Conservation (phyloP, 2,329 filamentous ascomycete genomes). For the Diplocarpon mali region DNA sequence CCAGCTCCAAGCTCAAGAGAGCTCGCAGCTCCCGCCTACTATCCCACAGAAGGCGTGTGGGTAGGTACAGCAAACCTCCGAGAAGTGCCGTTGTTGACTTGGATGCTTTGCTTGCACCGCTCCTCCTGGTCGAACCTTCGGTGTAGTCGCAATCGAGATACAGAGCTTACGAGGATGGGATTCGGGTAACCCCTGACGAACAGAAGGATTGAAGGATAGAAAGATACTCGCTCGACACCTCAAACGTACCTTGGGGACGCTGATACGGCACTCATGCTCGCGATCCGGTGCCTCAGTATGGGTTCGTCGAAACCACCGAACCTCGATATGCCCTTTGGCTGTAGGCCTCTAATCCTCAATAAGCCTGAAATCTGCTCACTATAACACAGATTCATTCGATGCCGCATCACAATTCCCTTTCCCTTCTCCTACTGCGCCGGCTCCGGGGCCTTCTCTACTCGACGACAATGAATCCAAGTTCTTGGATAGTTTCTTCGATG, state of each 20-base stretch:
- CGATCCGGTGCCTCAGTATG: conserved; percentile 45
- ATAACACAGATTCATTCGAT: conserved; percentile 34
- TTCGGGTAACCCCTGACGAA: conserved; percentile 8
- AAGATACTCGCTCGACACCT: neutral
- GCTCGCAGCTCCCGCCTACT: conserved; percentile 1
- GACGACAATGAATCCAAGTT: conserved; percentile 49
- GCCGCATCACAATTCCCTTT: conserved; percentile 34
- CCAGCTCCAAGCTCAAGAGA: neutral
- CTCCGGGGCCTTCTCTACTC: conserved; percentile 53
- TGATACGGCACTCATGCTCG: conserved; percentile 41
- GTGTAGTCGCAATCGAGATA: conserved; percentile 1
- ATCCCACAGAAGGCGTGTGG: conserved; percentile 1
- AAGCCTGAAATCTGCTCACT: conserved; percentile 8
- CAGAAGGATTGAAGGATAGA: conserved; percentile 5
- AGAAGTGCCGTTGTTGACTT: neutral
- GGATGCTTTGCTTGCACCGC: conserved; percentile 1
- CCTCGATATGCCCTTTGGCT: conserved; percentile 53
- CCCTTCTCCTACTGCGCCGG: conserved; percentile 47
- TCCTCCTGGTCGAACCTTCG: conserved; percentile 1
- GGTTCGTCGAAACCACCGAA: conserved; percentile 46
- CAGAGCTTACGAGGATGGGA: conserved; percentile 7
- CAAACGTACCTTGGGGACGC: conserved; percentile 1
- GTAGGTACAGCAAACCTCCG: neutral
- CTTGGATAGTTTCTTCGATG: conserved; percentile 47
- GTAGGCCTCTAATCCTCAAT: conserved; percentile 35